Percentiles rank a stretch among this genome's conserved stretches.
Conservation (phyloP, 106 monocot genomes). For the Chionographis japonica region DNA sequence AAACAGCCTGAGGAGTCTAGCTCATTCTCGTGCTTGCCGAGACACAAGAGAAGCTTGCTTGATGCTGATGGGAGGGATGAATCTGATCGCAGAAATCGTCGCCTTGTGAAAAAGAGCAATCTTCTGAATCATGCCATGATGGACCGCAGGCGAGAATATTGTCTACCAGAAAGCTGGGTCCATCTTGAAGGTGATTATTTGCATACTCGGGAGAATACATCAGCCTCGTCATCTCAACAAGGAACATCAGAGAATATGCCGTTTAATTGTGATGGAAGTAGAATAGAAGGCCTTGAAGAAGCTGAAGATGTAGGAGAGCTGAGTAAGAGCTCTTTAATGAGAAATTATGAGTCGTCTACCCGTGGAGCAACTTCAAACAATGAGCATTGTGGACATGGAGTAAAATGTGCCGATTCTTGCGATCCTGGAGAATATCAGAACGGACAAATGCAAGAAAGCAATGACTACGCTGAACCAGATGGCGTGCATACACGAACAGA, state of each 20-base stretch:
- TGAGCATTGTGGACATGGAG: slow-evolving; percentile 5
- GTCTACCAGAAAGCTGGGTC: background rate
- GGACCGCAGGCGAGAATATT: slow-evolving; percentile 11
- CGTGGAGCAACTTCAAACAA: slow-evolving; percentile 9
- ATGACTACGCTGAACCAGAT: slow-evolving; percentile 7
- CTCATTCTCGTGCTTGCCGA: slow-evolving; percentile 16
- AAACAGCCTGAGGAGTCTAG: slow-evolving; percentile 30
- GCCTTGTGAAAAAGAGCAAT: slow-evolving; percentile 29
- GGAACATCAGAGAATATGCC: background rate
- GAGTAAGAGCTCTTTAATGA: background rate
- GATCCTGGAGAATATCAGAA: slow-evolving; percentile 8
- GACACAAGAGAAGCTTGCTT: slow-evolving; percentile 13
- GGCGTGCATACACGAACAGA: slow-evolving; percentile 22
- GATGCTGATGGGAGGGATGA: slow-evolving; percentile 10
- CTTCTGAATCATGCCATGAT: slow-evolving; percentile 2
- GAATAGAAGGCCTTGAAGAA: slow-evolving; percentile 3
- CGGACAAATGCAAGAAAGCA: slow-evolving; percentile 11
- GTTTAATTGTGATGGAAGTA: background rate
- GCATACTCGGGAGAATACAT: slow-evolving; percentile 9
- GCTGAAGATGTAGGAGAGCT: slow-evolving; percentile 6
- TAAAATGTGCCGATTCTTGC: background rate
- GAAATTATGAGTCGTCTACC: background rate
- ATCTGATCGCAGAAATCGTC: slow-evolving; percentile 23
- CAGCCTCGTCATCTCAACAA: slow-evolving; percentile 9
- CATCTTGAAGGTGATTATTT: slow-evolving; percentile 5